Base-by-base conservation (phyloP, 192 early-diverging fungal species). In the Fimicolochytrium jonesii region DNA sequence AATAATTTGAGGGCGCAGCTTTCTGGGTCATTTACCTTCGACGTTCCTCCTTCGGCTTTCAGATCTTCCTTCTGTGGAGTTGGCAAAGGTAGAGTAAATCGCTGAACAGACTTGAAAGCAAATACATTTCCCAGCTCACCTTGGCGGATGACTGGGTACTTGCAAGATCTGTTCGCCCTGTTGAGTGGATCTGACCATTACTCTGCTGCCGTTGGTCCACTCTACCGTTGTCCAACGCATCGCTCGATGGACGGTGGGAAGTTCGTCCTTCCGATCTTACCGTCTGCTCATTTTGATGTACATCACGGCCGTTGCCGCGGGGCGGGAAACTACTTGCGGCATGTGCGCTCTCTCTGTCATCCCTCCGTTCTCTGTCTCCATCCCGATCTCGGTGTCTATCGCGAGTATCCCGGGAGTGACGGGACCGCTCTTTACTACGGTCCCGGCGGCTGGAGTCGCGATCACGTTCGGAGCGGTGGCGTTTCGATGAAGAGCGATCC, bases 301-400 rank as follows among this genome's bases (percentile, higher is more conserved):
- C 35, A 46, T 45, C 53, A 7, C 67, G 61, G 22, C 58, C 60
- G 13, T 61, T 58, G 31, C 71, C 44, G 36, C 64, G 43, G 25
- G 73, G 59, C 35, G n/a, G n/a, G n/a, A n/a, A n/a, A n/a, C n/a
- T n/a, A n/a, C n/a, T n/a, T n/a, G n/a, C n/a, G n/a, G n/a, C n/a
- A n/a, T n/a, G n/a, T n/a, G n/a, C n/a, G n/a, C n/a, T n/a, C n/a
- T n/a, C n/a, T n/a, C 63, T 68, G 26, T 82, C 72, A 28, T 70
- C 56, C 29, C 73, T 66, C 15, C 67, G 32, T 36, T 71, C 61
- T 42, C 53, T 62, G 42, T 68, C 59, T 31, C 69, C 3, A 17
- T 73, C 70, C 54, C 70, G n/a, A 30, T 79, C 82, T 54, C 72
- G 62, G 44, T 74, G 59, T 32, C 80, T 68, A 1, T 85, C 82